Evolutionary conservation across 257 asterid genomes (phyloP), one percentile per base, ranked within the genome.

Genomic region (Nicotiana benthamiana): DNA sequence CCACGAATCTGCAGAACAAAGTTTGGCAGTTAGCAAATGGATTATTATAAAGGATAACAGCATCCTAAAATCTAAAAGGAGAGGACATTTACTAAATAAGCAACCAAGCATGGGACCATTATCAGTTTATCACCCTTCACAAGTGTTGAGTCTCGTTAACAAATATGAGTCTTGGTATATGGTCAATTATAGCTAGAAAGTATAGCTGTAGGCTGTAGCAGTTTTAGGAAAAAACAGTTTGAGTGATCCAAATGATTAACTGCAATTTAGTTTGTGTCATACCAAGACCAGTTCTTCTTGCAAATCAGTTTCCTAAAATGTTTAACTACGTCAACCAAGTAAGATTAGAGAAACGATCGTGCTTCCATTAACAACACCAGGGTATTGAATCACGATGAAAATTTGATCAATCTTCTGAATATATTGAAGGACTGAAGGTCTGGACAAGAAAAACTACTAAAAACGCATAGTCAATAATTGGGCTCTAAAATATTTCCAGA

Each of bases 1-100:
- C 97, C 91, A 66, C 97, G 97, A 76, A 87, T 92, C 99, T 96
- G 86, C 75, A 86, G 57, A 65, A 57, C 79, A 83, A 43, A 76
- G 82, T 79, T 82, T 80, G 26, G 32, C 40, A 43, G 36, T 66
- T 12, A 67, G 30, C 54, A 61, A 83, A 24, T 65, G 70, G 43
- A 62, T 64, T 62, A 28, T 74, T 24, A 62, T 24, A 61, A 67
- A 67, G 26, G 72, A 57, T 61, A 59, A 77, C 8, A 1, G 26
- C 75, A 79, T 79, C 75, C 51, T 57, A 65, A n/a, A 63, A 17
- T 82, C 43, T 24, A 52, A 48, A 79, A 75, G 78, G 57, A 77
- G 70, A 24, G 48, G 48, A 40, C 48, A 40, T 40, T 40, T 40
- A 0, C 48, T 9, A 40, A 40, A 40, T 2, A 40, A 40, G 48